Conservation (phyloP, 164 flowering plant genomes). For the Macadamia tetraphylla region DNA sequence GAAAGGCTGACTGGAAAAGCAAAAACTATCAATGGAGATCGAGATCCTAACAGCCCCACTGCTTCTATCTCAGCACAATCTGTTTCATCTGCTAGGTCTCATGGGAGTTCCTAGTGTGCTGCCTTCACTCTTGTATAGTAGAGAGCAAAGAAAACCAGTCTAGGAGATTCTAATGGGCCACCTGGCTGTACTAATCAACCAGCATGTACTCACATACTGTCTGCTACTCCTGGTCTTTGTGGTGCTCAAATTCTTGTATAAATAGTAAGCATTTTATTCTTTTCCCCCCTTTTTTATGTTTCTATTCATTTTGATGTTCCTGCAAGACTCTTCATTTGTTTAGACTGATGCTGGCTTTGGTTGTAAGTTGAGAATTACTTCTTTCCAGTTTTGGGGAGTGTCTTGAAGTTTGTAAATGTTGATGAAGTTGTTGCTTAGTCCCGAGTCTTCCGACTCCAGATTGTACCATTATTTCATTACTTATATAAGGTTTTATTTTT, state of each 20-base stretch:
- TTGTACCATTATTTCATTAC: neutral
- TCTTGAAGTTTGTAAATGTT: neutral
- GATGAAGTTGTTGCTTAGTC: neutral
- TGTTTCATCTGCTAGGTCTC: slow-evolving; percentile 79
- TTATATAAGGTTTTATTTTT: neutral
- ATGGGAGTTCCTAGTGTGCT: slow-evolving; percentile 59
- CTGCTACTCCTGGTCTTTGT: neutral
- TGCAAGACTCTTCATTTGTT: neutral
- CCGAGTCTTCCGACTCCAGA: neutral
- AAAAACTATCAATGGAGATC: slow-evolving; percentile 61
- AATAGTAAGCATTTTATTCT: slow-evolving; percentile 12
- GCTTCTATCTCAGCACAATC: slow-evolving; percentile 96
- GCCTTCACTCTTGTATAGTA: slow-evolving; percentile 34
- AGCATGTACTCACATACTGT: neutral
- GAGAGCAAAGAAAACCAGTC: slow-evolving; percentile 12
- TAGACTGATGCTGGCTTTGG: neutral
- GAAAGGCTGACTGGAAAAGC: slow-evolving; percentile 76
- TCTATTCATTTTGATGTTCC: neutral
- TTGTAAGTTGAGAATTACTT: neutral
- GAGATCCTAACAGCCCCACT: slow-evolving; percentile 86
- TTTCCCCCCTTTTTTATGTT: neutral
- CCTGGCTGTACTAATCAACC: slow-evolving; percentile 1
- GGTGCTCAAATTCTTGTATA: slow-evolving; percentile 13
- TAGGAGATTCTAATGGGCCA: slow-evolving; percentile 5
- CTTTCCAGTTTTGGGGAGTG: neutral